Evolutionary conservation across 805 yeast species (phyloP), one percentile per base, ranked within the genome.

Genomic region (Priceomyces fermenticarens): DNA sequence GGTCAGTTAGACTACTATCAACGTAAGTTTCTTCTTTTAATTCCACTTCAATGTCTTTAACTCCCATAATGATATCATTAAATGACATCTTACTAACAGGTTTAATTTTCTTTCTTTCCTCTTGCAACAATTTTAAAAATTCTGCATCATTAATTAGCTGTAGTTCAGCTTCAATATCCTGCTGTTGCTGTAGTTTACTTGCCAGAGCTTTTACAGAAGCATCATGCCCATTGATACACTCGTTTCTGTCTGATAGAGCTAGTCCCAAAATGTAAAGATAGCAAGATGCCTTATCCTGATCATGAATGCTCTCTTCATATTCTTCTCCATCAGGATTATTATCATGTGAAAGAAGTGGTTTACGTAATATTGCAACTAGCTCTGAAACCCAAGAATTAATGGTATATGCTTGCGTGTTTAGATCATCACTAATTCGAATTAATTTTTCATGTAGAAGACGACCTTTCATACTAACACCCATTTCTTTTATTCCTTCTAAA

Each of bases 291-390:
- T 75, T 71, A 43, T 85, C 95, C 58, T 91, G 98, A 35, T 77
- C 82, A 32, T 79, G 78, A 36, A 91, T 66, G 0, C 95, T 81
- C 3, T 74, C 75, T 10, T 78, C 81, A 59, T 90, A 93, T 53
- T 89, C 97, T 37, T 80, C 85, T 10, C 90, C 89, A 39, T 82
- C 80, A 2, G 81, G 80, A 29, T 63, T 65, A 26, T 62, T 61
- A 38, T 80, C 83, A 26, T 58, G 60, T 3, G 58, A 51, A 30
- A 78, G 62, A 5, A 85, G 67, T 0, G 80, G 80, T n/a, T 65
- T 67, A 28, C 65, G 54, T 36, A 86, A 60, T 10, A 79, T 57
- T 2, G 48, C 48, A 3, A 62, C 51, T 39, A 83, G 56, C 11
- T 71, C 65, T 0, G 53, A 53, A 43, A 79, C 55, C 83, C 85